Base-by-base conservation (phyloP, 176 grass and related monocot species). In the Chloris gayana region DNA sequence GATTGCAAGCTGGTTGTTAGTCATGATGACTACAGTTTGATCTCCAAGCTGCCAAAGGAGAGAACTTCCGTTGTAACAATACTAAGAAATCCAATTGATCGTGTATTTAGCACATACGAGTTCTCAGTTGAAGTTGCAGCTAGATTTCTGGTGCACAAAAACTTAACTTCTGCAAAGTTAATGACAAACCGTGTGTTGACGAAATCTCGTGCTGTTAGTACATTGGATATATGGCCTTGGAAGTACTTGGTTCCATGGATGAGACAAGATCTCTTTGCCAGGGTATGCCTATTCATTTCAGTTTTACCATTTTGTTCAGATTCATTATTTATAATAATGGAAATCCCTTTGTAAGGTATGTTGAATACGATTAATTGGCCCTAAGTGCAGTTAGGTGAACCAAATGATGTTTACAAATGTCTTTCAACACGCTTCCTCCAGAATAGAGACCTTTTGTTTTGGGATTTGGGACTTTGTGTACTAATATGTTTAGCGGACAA, bases 161-260 rank as follows among this genome's bases (percentile, higher is more conserved):
- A 99, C 85, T 78, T 99, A 41, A 93, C 93, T 65, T 99, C 93
- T 44, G 93, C 88, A 69, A 90, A 77, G 76, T 45, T 86, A 80
- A 96, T 94, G 82, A 86, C 97, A 71, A 86, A 45, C 39, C 88
- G 87, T 22, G 38, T 93, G 57, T 64, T 84, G 42, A 57, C 3
- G 17, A 96, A 91, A 69, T 77, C 88, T 77, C 74, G 62, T 67
- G 90, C 67, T 73, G 88, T 96, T 64, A 99, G 93, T 83, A 99
- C 93, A 65, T 84, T 99, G 77, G 97, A 99, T 67, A 93, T 96
- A 79, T 99, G 97, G 97, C 97, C 97, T 67, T 99, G 97, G 97
- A 99, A 99, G 74, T 93, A 96, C 86, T 91, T 99, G 79, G 97
- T 99, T 80, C 97, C 93, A 45, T 99, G 97, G 97, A 96, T 99